Evolutionary conservation across 108 stramenopile genomes (phyloP).

Genomic region (Skeletonema grethae): DNA sequence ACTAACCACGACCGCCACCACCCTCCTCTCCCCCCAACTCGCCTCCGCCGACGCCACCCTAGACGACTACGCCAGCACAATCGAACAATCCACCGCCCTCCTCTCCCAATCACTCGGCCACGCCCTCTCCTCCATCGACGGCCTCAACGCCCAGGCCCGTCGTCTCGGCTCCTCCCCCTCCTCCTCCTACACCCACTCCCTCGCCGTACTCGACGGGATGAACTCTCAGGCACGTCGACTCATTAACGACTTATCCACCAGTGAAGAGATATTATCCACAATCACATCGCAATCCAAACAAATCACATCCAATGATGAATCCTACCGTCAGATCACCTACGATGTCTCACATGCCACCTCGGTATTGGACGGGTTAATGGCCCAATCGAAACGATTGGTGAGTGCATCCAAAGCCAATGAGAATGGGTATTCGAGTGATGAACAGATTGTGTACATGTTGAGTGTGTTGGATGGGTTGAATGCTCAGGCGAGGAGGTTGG

Average conservation of each 20-base stretch:
- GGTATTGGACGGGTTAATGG: conserved; percentile 40
- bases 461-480: conserved; percentile 48
- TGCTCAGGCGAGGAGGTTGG: conserved; percentile 36
- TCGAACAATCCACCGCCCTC: conserved; percentile 30
- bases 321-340: background rate
- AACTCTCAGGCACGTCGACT: conserved; percentile 31
- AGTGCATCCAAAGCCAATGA: conserved; percentile 1
- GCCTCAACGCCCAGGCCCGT: conserved; percentile 36
- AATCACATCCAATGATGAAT: conserved; percentile 28
- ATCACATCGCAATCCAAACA: conserved; percentile 24
- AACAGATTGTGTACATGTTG: conserved; percentile 38
- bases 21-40: conserved; percentile 14
- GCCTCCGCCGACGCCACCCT: conserved; percentile 11
- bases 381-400: conserved; percentile 35
- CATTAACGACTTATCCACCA: conserved; percentile 12
- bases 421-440: conserved; percentile 17
- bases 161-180: conserved; percentile 24
- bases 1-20: background rate
- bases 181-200: conserved; percentile 15
- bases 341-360: conserved; percentile 28
- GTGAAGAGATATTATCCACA: conserved; percentile 12
- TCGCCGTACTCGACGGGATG: conserved; percentile 48
- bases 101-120: conserved; percentile 42
- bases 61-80: conserved; percentile 14
- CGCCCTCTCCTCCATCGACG: conserved; percentile 38